Base-by-base conservation (phyloP, 1,284 basidiomycete species). In the Tilletia horrida region DNA sequence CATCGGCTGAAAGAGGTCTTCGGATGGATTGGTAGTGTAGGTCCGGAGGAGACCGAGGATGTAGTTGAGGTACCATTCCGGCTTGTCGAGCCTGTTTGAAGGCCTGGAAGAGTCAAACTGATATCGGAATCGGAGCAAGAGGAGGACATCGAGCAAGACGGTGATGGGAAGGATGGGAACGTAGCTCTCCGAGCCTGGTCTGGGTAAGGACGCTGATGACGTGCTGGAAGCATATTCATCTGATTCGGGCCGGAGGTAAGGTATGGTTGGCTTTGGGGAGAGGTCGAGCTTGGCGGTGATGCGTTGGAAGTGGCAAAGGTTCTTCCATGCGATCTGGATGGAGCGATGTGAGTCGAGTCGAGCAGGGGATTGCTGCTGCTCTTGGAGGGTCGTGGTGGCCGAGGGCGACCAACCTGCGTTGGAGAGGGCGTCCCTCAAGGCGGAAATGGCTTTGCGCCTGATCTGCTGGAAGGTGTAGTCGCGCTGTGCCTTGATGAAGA, bases 11-110 rank as follows among this genome's bases (percentile, higher is more conserved):
- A 93, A 85, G n/a, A 83, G 88, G 29, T 59, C 55, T 21, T 25
- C 27, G 11, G 35, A 40, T 40, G 35, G 35, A 7, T 59, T 31
- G 29, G 31, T 29, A 86, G 65, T 89, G 86, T 79, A 74, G 9
- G 73, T 61, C 14, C 67, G 69, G n/a, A 81, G 62, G 11, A 81
- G 73, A 75, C 96, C 92, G 31, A 91, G 85, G 18, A 97, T 86
- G 81, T 97, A 91, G 2, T 91, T 90, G 76, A 98, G 91, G 76
- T 91, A 97, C 92, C 95, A 98, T 82, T 97, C 96, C 0, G 95
- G 95, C 91, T 76, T 98, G 84, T 97, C 95, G 6, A 95, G 83
- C 61, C 92, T 86, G 82, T 97, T 98, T 0, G 95, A 98, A 70
- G 89, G 87, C 43, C 92, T 85, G 14, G 87, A 85, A 0, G 91